Evolutionary conservation across 331 rosid species (phyloP), one percentile per base, ranked within the genome.

Genomic region (Acacia concinna): DNA sequence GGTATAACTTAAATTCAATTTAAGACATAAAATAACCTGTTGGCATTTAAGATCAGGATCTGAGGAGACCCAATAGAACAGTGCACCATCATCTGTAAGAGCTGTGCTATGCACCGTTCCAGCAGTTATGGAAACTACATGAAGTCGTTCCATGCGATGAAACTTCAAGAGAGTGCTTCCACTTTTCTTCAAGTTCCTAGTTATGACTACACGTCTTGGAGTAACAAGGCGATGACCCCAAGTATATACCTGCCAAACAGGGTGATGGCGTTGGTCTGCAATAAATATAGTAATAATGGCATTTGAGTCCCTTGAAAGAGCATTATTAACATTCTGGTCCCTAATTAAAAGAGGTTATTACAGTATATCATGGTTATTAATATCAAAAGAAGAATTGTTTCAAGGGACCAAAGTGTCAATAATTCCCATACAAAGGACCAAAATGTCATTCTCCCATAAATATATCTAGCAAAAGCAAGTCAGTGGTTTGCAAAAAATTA

Each of bases 141-240:
- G 91, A 79, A 93, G 98, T 34, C 94, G 91, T 86, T 88, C 71
- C 85, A 56, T 88, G 27, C 96, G 79, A 54, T 95, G 99, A 84
- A 95, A 95, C 88, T 91, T 95, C 79, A 95, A 83, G 47, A 87
- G 88, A 46, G 86, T 75, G 79, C 81, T 89, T 76, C 98, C 96
- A 73, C 93, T 74, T 87, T 91, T 95, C 89, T 93, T 95, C 27
- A 95, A 89, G 88, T 89, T 93, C 88, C 98, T 90, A 80, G 88
- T 78, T 34, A 95, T 81, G 31, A 95, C 89, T 17, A 93, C 98
- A 52, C 99, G 97, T 81, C 81, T 90, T 38, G 99, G 98, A 35
- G 94, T 93, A 68, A 95, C 99, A 73, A 91, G 92, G 34, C 93
- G 90, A 90, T 95, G 97, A 77, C 98, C 99, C 98, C 99, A 95